A percentile compares a stretch with the other conserved stretches of the same genome.
Evolutionary conservation across 225 moss, liverwort and hornwort species (phyloP).

Genomic region (Sphagnum tenellum): DNA sequence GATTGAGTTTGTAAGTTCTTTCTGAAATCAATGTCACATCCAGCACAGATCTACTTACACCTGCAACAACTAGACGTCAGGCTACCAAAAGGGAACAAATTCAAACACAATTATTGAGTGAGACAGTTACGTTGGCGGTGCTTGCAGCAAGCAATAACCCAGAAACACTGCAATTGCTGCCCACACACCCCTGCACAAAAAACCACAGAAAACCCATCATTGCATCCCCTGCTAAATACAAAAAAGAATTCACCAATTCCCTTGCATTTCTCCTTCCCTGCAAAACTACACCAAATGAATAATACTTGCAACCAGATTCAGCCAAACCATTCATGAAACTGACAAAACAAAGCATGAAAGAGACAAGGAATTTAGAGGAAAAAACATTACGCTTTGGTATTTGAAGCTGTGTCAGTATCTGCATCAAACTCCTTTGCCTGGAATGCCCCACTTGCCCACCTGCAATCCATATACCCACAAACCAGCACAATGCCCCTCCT

Average conservation of each 20-base stretch:
- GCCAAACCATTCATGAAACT: background rate
- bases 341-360: background rate
- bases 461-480: conserved; percentile 15
- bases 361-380: background rate
- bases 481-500: background rate
- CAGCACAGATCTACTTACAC: too few relatives aligned
- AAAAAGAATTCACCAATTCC: too few relatives aligned
- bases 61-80: too few relatives aligned
- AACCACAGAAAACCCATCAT: background rate
- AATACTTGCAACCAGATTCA: too few relatives aligned
- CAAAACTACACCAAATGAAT: too few relatives aligned
- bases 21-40: too few relatives aligned
- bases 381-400: conserved; percentile 43
- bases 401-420: conserved; percentile 34
- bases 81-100: too few relatives aligned
- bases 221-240: too few relatives aligned
- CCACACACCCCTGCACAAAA: conserved; percentile 55
- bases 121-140: conserved; percentile 71
- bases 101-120: too few relatives aligned
- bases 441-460: conserved; percentile 86
- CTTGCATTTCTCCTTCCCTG: too few relatives aligned
- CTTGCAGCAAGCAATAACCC: conserved; percentile 78
- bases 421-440: conserved; percentile 31
- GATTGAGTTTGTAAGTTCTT: too few relatives aligned
- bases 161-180: conserved; percentile 75